Percentiles rank a stretch among this genome's conserved stretches.
phyloP scores from a whole-genome alignment of 352 stramenopile genomes.

The Phytophthora kernoviae region DNA sequence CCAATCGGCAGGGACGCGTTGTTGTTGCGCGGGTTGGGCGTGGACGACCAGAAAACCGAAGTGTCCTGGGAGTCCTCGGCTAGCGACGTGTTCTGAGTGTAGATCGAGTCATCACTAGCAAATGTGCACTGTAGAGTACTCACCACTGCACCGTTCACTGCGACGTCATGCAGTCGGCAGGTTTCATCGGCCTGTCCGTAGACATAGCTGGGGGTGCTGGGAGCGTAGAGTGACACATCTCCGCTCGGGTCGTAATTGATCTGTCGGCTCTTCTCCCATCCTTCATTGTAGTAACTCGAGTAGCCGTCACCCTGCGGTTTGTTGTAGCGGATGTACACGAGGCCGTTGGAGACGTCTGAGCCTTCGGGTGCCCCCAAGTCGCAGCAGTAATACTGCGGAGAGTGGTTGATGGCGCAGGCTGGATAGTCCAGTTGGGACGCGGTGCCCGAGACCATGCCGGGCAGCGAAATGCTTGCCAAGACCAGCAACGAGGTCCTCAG shows the following conservation, averaged over 20 bases:
- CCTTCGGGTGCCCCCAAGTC: slow-evolving; percentile 39
- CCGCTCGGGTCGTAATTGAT: slow-evolving; percentile 58
- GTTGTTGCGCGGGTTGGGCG: slow-evolving; percentile 67
- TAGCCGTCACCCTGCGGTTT: slow-evolving; percentile 49
- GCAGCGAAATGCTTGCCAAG: slow-evolving; percentile 19
- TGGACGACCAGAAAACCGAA: slow-evolving; percentile 60
- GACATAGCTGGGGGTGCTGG: slow-evolving; percentile 56
- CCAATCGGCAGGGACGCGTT: slow-evolving; percentile 70
- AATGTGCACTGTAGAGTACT: slow-evolving; percentile 58
- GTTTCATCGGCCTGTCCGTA: slow-evolving; percentile 54
- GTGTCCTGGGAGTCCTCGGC: slow-evolving; percentile 50
- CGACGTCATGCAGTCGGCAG: slow-evolving; percentile 51
- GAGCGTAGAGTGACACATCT: slow-evolving; percentile 65
- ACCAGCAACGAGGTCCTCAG: slow-evolving; percentile 15
- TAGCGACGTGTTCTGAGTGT: slow-evolving; percentile 58
- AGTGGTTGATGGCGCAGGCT: slow-evolving; percentile 65
- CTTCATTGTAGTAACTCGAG: slow-evolving; percentile 65
- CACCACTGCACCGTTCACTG: slow-evolving; percentile 26
- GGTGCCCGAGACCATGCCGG: slow-evolving; percentile 39
- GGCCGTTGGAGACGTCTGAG: slow-evolving; percentile 32
- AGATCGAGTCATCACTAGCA: slow-evolving; percentile 36
- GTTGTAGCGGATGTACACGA: slow-evolving; percentile 69
- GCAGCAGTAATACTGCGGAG: slow-evolving; percentile 65
- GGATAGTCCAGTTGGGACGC: slow-evolving; percentile 60
- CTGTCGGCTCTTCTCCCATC: slow-evolving; percentile 65